Base-by-base conservation (phyloP, 805 yeast species). In the Saccharomyces jurei region DNA sequence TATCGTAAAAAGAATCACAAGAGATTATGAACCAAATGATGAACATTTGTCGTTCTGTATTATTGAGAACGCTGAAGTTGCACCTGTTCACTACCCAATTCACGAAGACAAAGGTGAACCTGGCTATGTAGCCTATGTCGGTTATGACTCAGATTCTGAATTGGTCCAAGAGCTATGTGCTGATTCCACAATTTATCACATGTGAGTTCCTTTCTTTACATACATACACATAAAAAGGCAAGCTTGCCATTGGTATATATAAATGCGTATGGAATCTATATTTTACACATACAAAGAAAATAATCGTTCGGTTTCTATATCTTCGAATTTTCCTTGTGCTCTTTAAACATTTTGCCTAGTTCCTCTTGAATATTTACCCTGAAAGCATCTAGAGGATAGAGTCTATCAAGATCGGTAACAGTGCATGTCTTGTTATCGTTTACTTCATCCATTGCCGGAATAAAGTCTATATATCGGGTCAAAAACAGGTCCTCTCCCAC, bases 1-100 rank as follows among this genome's bases (percentile, higher is more conserved):
- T 0, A 66, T 75, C 28, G 63, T 73, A 9, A 74, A 75, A 59
- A 69, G 71, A 56, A 63, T 74, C 6, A 59, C 74, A 5, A 69
- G 76, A 59, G 70, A 64, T 30, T 74, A 67, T 55, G 77, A 75
- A 51, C 75, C 77, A 41, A 73, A 73, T 48, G 58, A 63, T 3
- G 69, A 67, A 48, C 63, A 63, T 21, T 61, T 69, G 2, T 60
- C 73, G 4, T 73, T 73, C 55, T 75, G 79, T 53, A 61, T 75
- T 11, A 62, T 64, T 26, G 77, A 75, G 56, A 68, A 69, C 48
- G 54, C 50, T 8, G 41, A 59, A 6, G 52, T 70, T 2, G 46
- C 59, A 3, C 59, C 68, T 13, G 60, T 63, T 32, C 74, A 70
- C 51, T 70, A 70, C 50, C 74, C 74, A 30, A 51, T 69, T 25